Conservation (phyloP, 768 basidiomycete species). For the Sistotremastrum suecicum region DNA sequence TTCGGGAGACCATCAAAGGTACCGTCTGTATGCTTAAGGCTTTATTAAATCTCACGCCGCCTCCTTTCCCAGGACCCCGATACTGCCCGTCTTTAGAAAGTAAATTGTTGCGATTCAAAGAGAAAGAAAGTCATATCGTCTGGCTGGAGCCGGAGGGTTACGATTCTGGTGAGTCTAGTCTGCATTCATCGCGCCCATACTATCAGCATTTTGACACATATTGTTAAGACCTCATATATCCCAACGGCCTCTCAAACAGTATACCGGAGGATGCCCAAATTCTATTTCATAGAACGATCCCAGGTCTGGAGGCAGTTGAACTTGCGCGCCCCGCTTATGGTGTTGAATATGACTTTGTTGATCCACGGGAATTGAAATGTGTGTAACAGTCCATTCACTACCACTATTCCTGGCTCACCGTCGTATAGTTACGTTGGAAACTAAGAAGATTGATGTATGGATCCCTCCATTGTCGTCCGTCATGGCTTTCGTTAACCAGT, state of each 20-base stretch:
- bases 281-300: slow-evolving; percentile 69
- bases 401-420: not conserved
- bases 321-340: slow-evolving; percentile 83
- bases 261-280: slow-evolving; percentile 80
- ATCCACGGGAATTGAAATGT: slow-evolving; percentile 70
- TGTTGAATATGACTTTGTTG: slow-evolving; percentile 85
- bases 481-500: not conserved
- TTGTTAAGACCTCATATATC: slow-evolving; percentile 64
- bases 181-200: slow-evolving; percentile 1
- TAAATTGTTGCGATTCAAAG: slow-evolving; percentile 66
- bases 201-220: not conserved
- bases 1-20: slow-evolving; percentile 85
- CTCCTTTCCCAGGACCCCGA: slow-evolving; percentile 46
- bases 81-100: slow-evolving; percentile 88
- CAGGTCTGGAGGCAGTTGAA: slow-evolving; percentile 71
- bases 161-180: slow-evolving; percentile 47
- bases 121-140: slow-evolving; percentile 56
- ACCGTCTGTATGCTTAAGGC: not conserved
- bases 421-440: slow-evolving; percentile 60
- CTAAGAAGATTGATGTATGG: slow-evolving; percentile 59
- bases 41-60: not conserved
- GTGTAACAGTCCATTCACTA: slow-evolving; percentile 16
- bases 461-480: not conserved
- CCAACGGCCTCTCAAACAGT: slow-evolving; percentile 80
- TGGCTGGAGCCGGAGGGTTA: slow-evolving; percentile 93